Evolutionary conservation across 495 filamentous ascomycete species (phyloP).

Genomic region (Daldinia childiae): DNA sequence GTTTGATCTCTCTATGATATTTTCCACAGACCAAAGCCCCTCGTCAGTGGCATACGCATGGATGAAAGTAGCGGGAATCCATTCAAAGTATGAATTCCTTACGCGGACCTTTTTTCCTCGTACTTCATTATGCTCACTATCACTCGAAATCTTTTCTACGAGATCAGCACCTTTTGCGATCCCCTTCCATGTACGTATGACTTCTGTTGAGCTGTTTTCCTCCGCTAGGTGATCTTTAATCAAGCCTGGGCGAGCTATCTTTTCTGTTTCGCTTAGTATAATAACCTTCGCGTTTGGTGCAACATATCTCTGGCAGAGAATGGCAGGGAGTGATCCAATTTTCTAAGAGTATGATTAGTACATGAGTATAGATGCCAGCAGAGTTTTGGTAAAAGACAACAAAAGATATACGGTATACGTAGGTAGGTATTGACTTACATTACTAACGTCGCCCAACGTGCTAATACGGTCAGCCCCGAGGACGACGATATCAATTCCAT

Average conservation of each 20-base stretch:
- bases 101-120: constrained; percentile 43
- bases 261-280: constrained; percentile 67
- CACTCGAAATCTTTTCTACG: constrained; percentile 16
- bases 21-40: constrained; percentile 47
- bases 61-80: constrained; percentile 63
- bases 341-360: constrained; percentile 53
- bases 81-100: constrained; percentile 73
- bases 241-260: constrained; percentile 60
- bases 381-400: background rate
- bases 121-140: background rate
- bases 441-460: constrained; percentile 64
- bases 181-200: constrained; percentile 58
- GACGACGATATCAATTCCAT: constrained; percentile 61
- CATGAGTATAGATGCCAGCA: background rate
- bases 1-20: constrained; percentile 45
- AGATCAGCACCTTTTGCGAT: constrained; percentile 34
- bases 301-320: constrained; percentile 59
- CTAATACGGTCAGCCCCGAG: constrained; percentile 72
- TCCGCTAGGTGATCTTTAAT: constrained; percentile 51
- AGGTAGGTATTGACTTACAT: constrained; percentile 53
- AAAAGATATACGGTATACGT: background rate
- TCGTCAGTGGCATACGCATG: constrained; percentile 67
- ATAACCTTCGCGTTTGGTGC: constrained; percentile 57
- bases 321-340: constrained; percentile 67
- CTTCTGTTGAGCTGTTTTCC: constrained; percentile 59